Percentiles rank a stretch among this genome's conserved stretches.
phyloP scores from a whole-genome alignment of 2,329 filamentous ascomycete species.

The Aspergillus sergii region DNA sequence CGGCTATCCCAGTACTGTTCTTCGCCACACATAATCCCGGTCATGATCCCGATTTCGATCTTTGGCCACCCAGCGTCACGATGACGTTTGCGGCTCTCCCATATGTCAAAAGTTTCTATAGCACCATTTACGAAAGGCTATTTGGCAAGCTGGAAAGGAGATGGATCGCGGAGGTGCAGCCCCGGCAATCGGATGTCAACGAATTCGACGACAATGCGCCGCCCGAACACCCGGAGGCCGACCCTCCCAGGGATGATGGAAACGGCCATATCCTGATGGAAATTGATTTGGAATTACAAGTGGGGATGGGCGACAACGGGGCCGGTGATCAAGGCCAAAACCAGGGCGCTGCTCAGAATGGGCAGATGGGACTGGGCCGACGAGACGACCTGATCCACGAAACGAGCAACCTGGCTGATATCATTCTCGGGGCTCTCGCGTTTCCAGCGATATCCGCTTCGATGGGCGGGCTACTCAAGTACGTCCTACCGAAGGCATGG shows the following conservation, averaged over 20 bases:
- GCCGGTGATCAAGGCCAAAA: constrained; percentile 23
- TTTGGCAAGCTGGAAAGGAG: constrained; percentile 60
- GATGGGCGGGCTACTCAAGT: constrained; percentile 74
- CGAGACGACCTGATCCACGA: constrained; percentile 55
- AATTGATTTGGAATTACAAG: constrained; percentile 54
- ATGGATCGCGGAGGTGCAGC: constrained; percentile 66
- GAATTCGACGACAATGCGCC: constrained; percentile 37
- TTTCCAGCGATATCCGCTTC: constrained; percentile 80
- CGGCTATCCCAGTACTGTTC: constrained; percentile 62
- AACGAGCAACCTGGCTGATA: constrained; percentile 59
- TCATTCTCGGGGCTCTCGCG: constrained; percentile 69
- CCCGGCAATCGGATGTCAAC: constrained; percentile 50
- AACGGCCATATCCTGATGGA: constrained; percentile 52
- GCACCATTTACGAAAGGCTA: constrained; percentile 61
- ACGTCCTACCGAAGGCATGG: constrained; percentile 69
- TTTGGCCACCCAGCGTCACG: constrained; percentile 68
- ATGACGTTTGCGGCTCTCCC: constrained; percentile 68
- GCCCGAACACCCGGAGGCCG: constrained; percentile 37
- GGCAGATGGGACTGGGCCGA: constrained; percentile 37
- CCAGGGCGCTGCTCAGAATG: constrained; percentile 23
- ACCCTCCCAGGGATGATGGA: constrained; percentile 27
- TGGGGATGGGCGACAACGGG: constrained; percentile 19
- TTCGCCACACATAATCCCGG: constrained; percentile 51
- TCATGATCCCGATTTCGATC: constrained; percentile 53
- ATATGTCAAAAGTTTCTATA: constrained; percentile 66